Evolutionary conservation across 257 asterid genomes (phyloP).

Genomic region (Avicennia marina): DNA sequence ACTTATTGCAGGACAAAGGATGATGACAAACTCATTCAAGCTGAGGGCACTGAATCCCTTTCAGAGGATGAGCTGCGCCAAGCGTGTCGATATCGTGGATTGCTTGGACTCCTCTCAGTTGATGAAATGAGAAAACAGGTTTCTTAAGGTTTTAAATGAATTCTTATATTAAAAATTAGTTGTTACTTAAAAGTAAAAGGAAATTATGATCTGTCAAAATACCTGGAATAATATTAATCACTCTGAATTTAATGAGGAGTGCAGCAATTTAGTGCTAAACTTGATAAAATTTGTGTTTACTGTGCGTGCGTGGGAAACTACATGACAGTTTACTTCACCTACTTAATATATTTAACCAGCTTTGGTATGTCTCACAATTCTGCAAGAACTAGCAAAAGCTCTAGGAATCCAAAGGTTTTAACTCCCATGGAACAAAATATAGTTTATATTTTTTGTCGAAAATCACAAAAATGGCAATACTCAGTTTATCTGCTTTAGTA

Average conservation of each 20-base stretch:
- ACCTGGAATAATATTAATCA: neutral
- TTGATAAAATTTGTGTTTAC: constrained; percentile 4
- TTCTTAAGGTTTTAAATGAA: constrained; percentile 2
- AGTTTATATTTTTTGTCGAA: neutral
- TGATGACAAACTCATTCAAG: constrained; percentile 85
- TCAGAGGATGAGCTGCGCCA: constrained; percentile 97
- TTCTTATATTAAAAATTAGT: too few relatives aligned
- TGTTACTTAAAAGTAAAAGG: constrained; percentile 4
- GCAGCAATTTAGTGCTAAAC: neutral
- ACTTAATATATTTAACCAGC: constrained; percentile 5
- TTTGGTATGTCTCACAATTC: neutral
- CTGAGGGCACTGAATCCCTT: constrained; percentile 89
- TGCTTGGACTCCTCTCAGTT: constrained; percentile 79
- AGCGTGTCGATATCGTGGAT: constrained; percentile 95
- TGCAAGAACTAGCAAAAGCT: constrained; percentile 9
- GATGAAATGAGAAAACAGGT: constrained; percentile 99
- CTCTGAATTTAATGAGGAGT: neutral
- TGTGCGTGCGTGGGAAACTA: neutral
- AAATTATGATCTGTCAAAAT: constrained; percentile 1
- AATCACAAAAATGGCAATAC: constrained; percentile 9
- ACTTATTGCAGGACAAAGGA: constrained; percentile 59
- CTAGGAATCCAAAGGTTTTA: constrained; percentile 5
- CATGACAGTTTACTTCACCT: too few relatives aligned
- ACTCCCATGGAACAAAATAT: neutral
- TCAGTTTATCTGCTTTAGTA: constrained; percentile 4